Base-by-base conservation (phyloP, 1,284 basidiomycete species). In the Volvariella surrecta region DNA sequence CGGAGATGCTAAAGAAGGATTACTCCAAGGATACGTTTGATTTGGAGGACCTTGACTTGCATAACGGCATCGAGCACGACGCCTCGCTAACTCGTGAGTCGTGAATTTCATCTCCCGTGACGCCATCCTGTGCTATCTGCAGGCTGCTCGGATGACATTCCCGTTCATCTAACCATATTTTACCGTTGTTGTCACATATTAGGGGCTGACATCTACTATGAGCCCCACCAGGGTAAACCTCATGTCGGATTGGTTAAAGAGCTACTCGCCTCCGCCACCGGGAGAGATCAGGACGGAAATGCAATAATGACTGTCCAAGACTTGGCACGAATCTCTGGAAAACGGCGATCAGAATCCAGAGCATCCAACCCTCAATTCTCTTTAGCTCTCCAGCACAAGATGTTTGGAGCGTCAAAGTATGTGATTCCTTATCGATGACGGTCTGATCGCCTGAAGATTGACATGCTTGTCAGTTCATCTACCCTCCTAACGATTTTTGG, bases 1-100 rank as follows among this genome's bases (percentile, higher is more conserved):
- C 85, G 2, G 55, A 65, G 13, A 66, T 80, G 58, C 56, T 88
- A 45, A 64, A 68, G 4, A 74, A 70, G 50, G 66, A 63, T 37
- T 85, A 83, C 52, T 55, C 51, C 44, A 67, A 63, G 34, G 84
- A 78, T 45, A 74, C 63, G 2, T 75, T 84, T 49, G 73, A 86
- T 53, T 63, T 88, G 17, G 58, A 63, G 10, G 83, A 87, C 40
- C 64, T 88, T 31, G 69, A 73, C 52, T 57, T 80, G 20, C 85
- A 88, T 57, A 87, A 86, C 50, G 78, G 78, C 8, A 88, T 88
- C 46, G 85, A 88, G 52, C 85, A 88, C 50, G 85, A 88, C 50
- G 84, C 67, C 0, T 87, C 83, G 2, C 63, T 89, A 19, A 72
- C 73, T 31, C 73, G 85, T 87, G 56, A 42, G 76, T 68, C 21